Conservation (phyloP, 768 basidiomycete genomes). For the Boletus subparvulus region DNA sequence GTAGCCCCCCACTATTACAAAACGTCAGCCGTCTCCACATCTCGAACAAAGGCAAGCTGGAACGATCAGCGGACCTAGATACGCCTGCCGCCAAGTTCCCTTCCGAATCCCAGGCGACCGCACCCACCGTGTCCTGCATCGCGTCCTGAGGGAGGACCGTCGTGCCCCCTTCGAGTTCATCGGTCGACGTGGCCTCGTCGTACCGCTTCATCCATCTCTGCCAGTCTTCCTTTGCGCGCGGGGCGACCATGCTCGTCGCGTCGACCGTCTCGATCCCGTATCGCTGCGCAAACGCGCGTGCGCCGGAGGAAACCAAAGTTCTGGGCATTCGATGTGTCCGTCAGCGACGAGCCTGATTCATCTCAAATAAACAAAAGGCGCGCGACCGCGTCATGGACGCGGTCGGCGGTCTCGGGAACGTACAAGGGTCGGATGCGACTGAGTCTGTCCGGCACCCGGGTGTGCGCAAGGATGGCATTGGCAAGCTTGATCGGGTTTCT, state of each 20-base stretch:
- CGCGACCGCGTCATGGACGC: background rate
- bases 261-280: constrained; percentile 36
- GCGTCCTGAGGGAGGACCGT: constrained; percentile 23
- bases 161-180: background rate
- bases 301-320: constrained; percentile 63
- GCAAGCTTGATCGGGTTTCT: constrained; percentile 71
- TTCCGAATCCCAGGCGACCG: constrained; percentile 52
- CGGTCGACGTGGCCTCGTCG: constrained; percentile 12
- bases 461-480: constrained; percentile 52
- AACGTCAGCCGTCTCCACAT: background rate
- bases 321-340: constrained; percentile 32
- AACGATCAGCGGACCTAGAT: constrained; percentile 51
- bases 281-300: constrained; percentile 50
- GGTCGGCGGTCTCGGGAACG: constrained; percentile 17
- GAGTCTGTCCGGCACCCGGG: constrained; percentile 46
- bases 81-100: constrained; percentile 66
- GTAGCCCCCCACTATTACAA: constrained; percentile 63
- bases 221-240: constrained; percentile 56
- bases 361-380: background rate
- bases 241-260: constrained; percentile 48
- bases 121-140: constrained; percentile 81
- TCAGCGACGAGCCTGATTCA: background rate
- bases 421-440: constrained; percentile 73
- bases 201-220: constrained; percentile 55
- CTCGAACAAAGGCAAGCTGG: too few relatives aligned